These are phyloP conservation scores for Phytopythium kandeliae DNA, from an alignment of 352 stramenopile genomes.

Conservation along the genomic window DNA sequence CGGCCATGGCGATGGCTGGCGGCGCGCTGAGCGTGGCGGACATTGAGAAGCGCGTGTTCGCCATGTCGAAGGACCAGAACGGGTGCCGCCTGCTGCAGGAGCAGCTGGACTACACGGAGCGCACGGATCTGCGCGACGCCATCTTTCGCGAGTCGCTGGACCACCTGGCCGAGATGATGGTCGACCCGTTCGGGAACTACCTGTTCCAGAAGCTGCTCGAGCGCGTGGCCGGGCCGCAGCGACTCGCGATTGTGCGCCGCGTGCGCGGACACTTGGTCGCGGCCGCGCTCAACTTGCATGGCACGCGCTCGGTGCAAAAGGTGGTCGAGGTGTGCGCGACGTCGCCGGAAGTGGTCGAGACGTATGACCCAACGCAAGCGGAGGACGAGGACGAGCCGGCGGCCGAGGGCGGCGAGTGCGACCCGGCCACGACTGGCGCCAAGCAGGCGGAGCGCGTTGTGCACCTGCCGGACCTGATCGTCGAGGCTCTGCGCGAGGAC, in stretches of 20 bases:
- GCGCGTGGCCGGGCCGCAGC: constrained; percentile 87
- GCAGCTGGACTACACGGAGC: constrained; percentile 93
- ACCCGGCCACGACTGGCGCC: constrained; percentile 16
- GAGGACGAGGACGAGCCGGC: constrained; percentile 25
- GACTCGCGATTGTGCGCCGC: constrained; percentile 90
- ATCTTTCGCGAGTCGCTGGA: constrained; percentile 97
- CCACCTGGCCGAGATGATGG: constrained; percentile 96
- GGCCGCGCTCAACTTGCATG: constrained; percentile 96
- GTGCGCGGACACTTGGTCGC: constrained; percentile 93
- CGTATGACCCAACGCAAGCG: constrained; percentile 39
- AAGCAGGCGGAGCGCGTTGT: constrained; percentile 22
- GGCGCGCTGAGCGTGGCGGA: constrained; percentile 59
- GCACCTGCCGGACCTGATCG: constrained; percentile 89
- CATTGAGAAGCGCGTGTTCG: constrained; percentile 73
- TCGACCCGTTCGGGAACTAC: constrained; percentile 99
- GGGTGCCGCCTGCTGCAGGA: constrained; percentile 96
- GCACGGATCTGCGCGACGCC: constrained; percentile 85
- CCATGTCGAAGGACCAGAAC: constrained; percentile 96
- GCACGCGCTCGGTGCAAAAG: constrained; percentile 97
- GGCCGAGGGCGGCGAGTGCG: constrained; percentile 10
- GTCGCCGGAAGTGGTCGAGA: constrained; percentile 56
- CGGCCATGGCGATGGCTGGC: constrained; percentile 19
- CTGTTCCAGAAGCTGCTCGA: constrained; percentile 99
- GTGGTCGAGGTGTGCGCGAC: constrained; percentile 95
- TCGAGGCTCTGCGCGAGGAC: constrained; percentile 90